phyloP scores from a whole-genome alignment of 2,329 filamentous ascomycete species.

The Trichophyton equinum region DNA sequence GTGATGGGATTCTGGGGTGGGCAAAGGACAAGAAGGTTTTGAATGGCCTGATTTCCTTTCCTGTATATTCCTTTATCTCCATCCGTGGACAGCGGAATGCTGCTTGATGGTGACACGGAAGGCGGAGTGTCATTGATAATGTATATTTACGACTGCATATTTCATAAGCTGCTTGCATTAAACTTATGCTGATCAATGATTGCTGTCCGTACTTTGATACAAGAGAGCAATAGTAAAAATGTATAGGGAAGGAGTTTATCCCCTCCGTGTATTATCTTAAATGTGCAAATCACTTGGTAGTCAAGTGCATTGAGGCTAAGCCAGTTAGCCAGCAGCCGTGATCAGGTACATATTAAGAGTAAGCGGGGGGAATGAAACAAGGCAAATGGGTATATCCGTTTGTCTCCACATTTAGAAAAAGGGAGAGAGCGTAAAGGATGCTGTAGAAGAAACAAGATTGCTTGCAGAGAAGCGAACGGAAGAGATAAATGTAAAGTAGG shows the following conservation, averaged over 20 bases:
- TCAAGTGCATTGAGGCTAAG: neutral
- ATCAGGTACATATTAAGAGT: neutral
- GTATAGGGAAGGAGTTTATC: neutral
- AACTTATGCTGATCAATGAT: neutral
- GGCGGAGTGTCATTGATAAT: neutral
- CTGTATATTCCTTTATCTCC: neutral
- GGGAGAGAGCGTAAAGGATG: neutral
- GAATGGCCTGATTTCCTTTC: neutral
- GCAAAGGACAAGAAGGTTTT: constrained; percentile 41
- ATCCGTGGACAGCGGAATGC: neutral
- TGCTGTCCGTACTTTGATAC: neutral
- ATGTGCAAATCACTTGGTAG: neutral
- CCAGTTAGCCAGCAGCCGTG: neutral
- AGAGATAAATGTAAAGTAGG: neutral
- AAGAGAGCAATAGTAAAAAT: neutral
- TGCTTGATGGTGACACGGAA: neutral
- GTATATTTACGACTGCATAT: neutral
- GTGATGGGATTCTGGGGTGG: constrained; percentile 51
- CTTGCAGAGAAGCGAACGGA: neutral
- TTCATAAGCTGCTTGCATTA: neutral
- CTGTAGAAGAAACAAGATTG: neutral
- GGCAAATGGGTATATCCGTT: neutral
- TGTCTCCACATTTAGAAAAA: neutral
- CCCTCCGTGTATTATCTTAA: neutral
- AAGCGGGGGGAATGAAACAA: neutral